Conservation (phyloP, 2,329 filamentous ascomycete species). For the Sphaerostilbella broomeana region DNA sequence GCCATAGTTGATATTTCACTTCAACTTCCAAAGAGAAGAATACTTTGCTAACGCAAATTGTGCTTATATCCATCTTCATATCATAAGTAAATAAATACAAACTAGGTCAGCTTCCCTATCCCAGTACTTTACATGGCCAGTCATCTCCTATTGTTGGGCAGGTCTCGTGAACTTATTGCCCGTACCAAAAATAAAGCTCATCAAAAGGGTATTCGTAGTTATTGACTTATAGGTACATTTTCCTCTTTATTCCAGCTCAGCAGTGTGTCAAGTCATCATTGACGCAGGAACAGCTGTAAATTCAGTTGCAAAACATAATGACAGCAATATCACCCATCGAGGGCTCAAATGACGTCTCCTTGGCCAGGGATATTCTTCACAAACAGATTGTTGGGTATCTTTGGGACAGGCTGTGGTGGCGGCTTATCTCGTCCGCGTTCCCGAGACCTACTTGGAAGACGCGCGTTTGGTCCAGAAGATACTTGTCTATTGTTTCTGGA, state of each 20-base stretch:
- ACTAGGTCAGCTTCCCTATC: slow-evolving; percentile 9
- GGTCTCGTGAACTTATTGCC: background rate
- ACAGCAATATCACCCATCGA: no score
- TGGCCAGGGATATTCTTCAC: slow-evolving; percentile 28
- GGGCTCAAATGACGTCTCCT: slow-evolving; percentile 28
- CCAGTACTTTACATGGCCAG: no score
- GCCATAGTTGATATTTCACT: slow-evolving; percentile 5
- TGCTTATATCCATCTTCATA: no score
- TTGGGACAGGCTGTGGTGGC: slow-evolving; percentile 36
- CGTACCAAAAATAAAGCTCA: background rate
- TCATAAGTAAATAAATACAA: background rate
- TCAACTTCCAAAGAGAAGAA: slow-evolving; percentile 6
- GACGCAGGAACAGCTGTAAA: slow-evolving; percentile 4
- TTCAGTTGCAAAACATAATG: no score
- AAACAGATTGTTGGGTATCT: slow-evolving; percentile 30
- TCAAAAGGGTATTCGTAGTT: slow-evolving; percentile 3
- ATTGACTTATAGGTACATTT: background rate
- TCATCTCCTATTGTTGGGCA: background rate
- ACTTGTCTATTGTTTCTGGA: slow-evolving; percentile 33
- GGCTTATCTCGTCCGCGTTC: slow-evolving; percentile 28
- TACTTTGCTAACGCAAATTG: slow-evolving; percentile 1
- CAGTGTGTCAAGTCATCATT: background rate
- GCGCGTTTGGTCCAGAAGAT: slow-evolving; percentile 38
- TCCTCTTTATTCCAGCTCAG: background rate
- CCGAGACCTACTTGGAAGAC: slow-evolving; percentile 26